Evolutionary conservation across 345 rosid species (phyloP).

Genomic region (Rhodomyrtus tomentosa): DNA sequence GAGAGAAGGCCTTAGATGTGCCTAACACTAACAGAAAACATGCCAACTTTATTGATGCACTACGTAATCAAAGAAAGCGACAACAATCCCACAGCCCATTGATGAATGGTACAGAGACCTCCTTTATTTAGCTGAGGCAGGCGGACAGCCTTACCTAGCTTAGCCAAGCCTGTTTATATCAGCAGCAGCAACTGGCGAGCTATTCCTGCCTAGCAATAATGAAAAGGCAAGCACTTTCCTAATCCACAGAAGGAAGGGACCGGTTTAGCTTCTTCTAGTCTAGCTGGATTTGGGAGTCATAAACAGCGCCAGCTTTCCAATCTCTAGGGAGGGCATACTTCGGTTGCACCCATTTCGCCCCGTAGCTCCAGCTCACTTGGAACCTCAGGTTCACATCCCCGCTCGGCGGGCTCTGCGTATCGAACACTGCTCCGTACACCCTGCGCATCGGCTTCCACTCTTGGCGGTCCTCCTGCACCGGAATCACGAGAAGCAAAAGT

Average conservation of each 20-base stretch:
- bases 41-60: too few relatives aligned
- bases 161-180: not conserved
- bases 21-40: too few relatives aligned
- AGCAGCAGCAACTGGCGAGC: not conserved
- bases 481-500: not conserved
- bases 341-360: slow-evolving; percentile 45
- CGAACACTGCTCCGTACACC: slow-evolving; percentile 66
- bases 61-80: too few relatives aligned
- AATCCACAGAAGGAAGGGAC: not conserved
- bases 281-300: slow-evolving; percentile 45
- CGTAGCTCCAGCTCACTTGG: slow-evolving; percentile 30
- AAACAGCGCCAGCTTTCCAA: slow-evolving; percentile 59
- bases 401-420: slow-evolving; percentile 42
- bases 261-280: slow-evolving; percentile 3
- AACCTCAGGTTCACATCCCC: slow-evolving; percentile 43
- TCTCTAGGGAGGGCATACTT: slow-evolving; percentile 35
- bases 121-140: not conserved
- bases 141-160: not conserved
- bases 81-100: not conserved
- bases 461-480: slow-evolving; percentile 40
- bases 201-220: not conserved
- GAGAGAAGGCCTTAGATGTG: not conserved
- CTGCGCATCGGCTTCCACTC: slow-evolving; percentile 69
- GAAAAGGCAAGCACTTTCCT: not conserved
- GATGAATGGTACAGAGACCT: not conserved